Conservation (phyloP, 1,284 basidiomycete species). For the Ceratobasidium papillatum region DNA sequence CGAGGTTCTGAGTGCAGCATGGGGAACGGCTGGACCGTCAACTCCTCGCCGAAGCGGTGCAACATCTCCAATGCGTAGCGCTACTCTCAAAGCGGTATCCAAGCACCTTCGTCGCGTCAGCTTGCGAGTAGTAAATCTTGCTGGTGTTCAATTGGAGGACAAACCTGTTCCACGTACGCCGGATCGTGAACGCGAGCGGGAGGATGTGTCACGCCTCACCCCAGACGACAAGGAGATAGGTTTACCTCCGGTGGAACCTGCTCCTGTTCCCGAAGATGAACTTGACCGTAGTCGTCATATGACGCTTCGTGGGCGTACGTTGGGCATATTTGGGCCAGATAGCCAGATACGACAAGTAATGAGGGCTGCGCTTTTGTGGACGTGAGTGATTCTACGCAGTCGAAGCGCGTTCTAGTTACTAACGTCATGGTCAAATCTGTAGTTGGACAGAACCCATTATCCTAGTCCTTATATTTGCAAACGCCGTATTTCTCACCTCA, state of each 20-base stretch:
- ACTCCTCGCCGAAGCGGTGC: background rate
- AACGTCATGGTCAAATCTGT: constrained; percentile 21
- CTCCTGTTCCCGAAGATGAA: constrained; percentile 12
- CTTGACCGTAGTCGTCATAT: constrained; percentile 27
- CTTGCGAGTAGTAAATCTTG: constrained; percentile 83
- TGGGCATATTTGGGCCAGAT: constrained; percentile 78
- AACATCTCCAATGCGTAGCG: constrained; percentile 35
- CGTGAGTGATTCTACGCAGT: constrained; percentile 59
- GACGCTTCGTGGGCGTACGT: constrained; percentile 79
- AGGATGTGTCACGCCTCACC: constrained; percentile 42
- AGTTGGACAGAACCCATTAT: constrained; percentile 91
- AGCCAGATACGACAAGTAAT: constrained; percentile 70
- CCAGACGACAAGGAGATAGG: constrained; percentile 42
- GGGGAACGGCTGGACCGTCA: constrained; percentile 24
- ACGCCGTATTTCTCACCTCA: constrained; percentile 83
- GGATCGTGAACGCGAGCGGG: constrained; percentile 42
- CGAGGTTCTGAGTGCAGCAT: constrained; percentile 17
- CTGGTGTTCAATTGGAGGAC: constrained; percentile 63
- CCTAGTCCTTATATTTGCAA: constrained; percentile 82
- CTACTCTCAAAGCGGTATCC: constrained; percentile 56
- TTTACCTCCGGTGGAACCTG: background rate
- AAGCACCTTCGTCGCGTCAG: constrained; percentile 74
- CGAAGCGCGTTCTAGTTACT: constrained; percentile 14
- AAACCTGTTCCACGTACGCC: constrained; percentile 52
- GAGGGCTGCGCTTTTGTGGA: constrained; percentile 72